Percentiles rank a stretch among this genome's conserved stretches.
phyloP scores from a whole-genome alignment of 305 asterid species.

The Galium porrigens region DNA sequence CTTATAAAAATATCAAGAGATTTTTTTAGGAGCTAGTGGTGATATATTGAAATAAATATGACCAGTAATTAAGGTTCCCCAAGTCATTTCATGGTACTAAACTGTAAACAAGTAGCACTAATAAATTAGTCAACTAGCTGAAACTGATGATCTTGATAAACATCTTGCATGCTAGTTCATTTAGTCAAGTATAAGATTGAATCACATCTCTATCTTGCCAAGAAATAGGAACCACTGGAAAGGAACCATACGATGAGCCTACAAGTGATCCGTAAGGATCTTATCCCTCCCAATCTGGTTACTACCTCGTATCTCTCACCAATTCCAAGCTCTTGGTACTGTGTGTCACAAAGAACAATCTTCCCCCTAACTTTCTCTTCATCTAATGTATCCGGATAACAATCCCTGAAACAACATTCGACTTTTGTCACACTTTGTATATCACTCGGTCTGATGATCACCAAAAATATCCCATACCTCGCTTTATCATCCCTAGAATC shows the following conservation, averaged over 20 bases:
- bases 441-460: no score
- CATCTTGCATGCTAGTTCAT: not conserved
- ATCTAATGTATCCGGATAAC: slow-evolving; percentile 41
- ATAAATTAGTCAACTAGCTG: not conserved
- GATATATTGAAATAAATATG: not conserved
- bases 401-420: slow-evolving; percentile 25
- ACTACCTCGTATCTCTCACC: slow-evolving; percentile 17
- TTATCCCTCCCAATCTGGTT: slow-evolving; percentile 30
- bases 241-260: slow-evolving; percentile 22
- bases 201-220: slow-evolving; percentile 29
- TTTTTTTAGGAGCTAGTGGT: not conserved
- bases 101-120: not conserved
- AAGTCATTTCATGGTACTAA: not conserved
- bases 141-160: not conserved
- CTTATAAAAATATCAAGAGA: slow-evolving; percentile 4
- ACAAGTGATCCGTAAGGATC: slow-evolving; percentile 24
- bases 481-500: not conserved
- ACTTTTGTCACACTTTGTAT: not conserved
- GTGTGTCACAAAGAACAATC: slow-evolving; percentile 40
- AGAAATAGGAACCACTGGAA: slow-evolving; percentile 27
- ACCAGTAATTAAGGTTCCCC: not conserved
- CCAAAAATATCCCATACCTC: not conserved
- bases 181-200: slow-evolving; percentile 27
- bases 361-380: slow-evolving; percentile 38
- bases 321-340: not conserved